phyloP scores from a whole-genome alignment of 2,329 filamentous ascomycete species.

The Ilyonectria destructans region DNA sequence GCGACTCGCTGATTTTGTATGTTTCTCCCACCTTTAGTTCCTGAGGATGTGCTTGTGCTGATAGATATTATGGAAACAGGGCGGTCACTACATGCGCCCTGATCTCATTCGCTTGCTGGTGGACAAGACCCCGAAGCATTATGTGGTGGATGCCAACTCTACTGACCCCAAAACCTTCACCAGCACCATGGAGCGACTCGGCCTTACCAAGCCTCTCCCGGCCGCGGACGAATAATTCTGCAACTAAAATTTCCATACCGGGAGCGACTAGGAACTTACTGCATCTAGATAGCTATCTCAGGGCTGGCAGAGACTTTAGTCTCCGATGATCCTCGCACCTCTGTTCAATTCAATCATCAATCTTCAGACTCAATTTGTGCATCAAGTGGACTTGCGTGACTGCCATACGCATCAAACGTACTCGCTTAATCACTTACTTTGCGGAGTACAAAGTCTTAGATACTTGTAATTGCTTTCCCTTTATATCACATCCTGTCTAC shows the following conservation, averaged over 20 bases:
- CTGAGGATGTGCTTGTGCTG: conserved; percentile 18
- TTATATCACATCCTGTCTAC: too few relatives aligned
- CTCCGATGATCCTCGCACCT: neutral
- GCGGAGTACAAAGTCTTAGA: too few relatives aligned
- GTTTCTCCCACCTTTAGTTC: neutral
- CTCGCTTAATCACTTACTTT: too few relatives aligned
- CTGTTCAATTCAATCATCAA: neutral
- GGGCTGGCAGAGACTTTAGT: neutral
- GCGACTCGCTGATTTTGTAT: conserved; percentile 54
- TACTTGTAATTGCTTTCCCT: too few relatives aligned
- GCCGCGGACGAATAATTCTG: neutral
- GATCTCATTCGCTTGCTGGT: conserved; percentile 58
- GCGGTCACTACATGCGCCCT: conserved; percentile 57
- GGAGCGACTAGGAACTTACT: conserved; percentile 11
- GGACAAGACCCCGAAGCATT: conserved; percentile 52
- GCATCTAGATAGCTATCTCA: neutral
- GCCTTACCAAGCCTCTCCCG: conserved; percentile 36
- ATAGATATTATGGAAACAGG: conserved; percentile 36
- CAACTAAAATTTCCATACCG: neutral
- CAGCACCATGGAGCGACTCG: conserved; percentile 45
- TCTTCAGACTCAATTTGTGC: neutral
- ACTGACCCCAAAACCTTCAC: conserved; percentile 33
- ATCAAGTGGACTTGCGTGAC: too few relatives aligned
- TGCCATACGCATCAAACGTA: too few relatives aligned
- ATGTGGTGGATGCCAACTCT: conserved; percentile 44